Percentiles rank a stretch among this genome's conserved stretches.
These are phyloP conservation scores for Geotrichum europaeum DNA, from an alignment of 1,139 yeast species.

Conservation along the genomic window DNA sequence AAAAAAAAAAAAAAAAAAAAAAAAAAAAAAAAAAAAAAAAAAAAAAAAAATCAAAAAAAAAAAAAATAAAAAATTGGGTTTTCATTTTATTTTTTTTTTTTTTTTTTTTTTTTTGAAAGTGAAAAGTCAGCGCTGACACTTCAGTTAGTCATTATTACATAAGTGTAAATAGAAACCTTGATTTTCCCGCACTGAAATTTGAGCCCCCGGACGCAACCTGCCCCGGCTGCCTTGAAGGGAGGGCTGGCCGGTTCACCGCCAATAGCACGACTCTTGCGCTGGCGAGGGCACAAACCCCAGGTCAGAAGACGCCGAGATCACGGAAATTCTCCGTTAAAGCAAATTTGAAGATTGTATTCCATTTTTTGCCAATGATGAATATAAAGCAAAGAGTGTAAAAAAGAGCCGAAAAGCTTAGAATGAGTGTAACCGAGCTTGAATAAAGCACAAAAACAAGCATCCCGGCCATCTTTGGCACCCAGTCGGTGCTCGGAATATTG, in stretches of 20 bases:
- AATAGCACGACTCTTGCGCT: neutral
- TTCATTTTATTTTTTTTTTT: neutral
- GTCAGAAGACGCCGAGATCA: neutral
- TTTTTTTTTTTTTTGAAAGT: too few species aligned
- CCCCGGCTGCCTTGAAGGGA: neutral
- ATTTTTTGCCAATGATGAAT: conserved; percentile 4
- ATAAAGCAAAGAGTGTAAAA: conserved; percentile 2
- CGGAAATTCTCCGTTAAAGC: neutral
- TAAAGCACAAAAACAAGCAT: conserved; percentile 4
- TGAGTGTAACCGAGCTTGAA: conserved; percentile 9
- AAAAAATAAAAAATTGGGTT: neutral
- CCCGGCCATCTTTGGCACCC: conserved; percentile 11
- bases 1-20: too few species aligned
- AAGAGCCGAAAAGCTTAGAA: conserved; percentile 8
- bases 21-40: too few species aligned
- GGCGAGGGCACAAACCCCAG: too few species aligned
- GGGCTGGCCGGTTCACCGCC: neutral
- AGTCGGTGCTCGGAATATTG: conserved; percentile 8
- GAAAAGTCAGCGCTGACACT: neutral
- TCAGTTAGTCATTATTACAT: neutral
- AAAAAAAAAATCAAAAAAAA: too few species aligned
- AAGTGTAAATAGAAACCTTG: neutral
- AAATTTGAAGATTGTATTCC: neutral
- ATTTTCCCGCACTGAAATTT: neutral
- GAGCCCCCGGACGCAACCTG: neutral